Percentiles rank a stretch among this genome's conserved stretches.
Evolutionary conservation across 176 grass and related monocot species (phyloP).

Genomic region (Canna indica): DNA sequence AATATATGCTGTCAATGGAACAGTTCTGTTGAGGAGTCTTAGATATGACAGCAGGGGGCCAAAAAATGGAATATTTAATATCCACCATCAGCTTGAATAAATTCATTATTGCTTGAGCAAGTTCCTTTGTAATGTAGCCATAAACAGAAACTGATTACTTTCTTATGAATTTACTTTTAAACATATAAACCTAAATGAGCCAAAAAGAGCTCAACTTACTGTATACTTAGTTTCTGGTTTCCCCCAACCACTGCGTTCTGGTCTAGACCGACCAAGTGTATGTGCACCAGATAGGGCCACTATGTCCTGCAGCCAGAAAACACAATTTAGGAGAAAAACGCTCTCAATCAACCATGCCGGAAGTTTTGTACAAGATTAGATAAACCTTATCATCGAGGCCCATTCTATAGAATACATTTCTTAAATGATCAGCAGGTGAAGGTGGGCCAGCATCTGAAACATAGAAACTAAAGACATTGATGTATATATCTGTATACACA

Average conservation of each 20-base stretch:
- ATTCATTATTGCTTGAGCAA: too few species aligned
- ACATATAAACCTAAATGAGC: not conserved
- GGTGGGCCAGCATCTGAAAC: constrained; percentile 68
- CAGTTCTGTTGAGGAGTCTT: too few species aligned
- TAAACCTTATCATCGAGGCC: constrained; percentile 87
- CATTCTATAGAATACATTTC: constrained; percentile 97
- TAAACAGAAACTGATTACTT: too few species aligned
- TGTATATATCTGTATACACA: not conserved
- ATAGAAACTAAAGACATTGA: constrained; percentile 11
- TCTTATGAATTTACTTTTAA: too few species aligned
- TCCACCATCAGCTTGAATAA: too few species aligned
- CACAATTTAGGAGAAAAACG: not conserved
- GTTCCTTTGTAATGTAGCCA: too few species aligned
- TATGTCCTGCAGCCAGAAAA: constrained; percentile 58
- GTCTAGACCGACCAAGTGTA: constrained; percentile 86
- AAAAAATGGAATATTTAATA: too few species aligned
- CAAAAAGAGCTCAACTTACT: constrained; percentile 47
- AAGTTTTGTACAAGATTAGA: constrained; percentile 17
- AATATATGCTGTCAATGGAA: too few species aligned
- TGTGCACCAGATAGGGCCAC: constrained; percentile 93
- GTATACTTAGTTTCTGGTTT: constrained; percentile 98
- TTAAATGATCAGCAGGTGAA: constrained; percentile 77
- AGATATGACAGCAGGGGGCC: too few species aligned
- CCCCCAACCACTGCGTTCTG: constrained; percentile 92
- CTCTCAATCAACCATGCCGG: constrained; percentile 9